Conservation (phyloP, 2,329 filamentous ascomycete genomes). For the Alternaria solani region DNA sequence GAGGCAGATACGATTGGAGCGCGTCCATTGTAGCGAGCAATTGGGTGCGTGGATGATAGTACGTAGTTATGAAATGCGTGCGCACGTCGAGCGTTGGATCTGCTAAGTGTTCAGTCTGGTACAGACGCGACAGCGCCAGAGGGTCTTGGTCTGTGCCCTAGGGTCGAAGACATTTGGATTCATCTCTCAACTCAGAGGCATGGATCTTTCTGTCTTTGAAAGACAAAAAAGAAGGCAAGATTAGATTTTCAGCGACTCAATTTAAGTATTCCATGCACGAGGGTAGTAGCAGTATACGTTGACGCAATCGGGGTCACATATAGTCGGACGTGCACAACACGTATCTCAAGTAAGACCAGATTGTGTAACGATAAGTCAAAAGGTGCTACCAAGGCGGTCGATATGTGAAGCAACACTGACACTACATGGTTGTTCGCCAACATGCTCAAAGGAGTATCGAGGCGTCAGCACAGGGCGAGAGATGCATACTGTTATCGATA, state of each 20-base stretch:
- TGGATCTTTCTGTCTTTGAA: background rate
- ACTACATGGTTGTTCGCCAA: background rate
- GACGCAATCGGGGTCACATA: background rate
- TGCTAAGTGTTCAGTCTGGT: slow-evolving; percentile 1
- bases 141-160: slow-evolving; percentile 13
- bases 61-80: background rate
- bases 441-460: background rate
- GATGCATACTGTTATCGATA: slow-evolving; percentile 7
- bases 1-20: slow-evolving; percentile 54
- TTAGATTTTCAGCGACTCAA: background rate
- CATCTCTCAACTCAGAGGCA: background rate
- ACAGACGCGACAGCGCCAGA: background rate
- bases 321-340: background rate
- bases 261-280: background rate
- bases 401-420: background rate
- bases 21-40: slow-evolving; percentile 35
- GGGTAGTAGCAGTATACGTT: background rate
- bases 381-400: background rate
- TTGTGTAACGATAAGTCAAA: background rate
- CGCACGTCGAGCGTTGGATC: slow-evolving; percentile 1
- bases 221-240: background rate
- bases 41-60: background rate
- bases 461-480: background rate
- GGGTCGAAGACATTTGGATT: background rate
- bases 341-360: background rate